phyloP scores from a whole-genome alignment of 768 basidiomycete species.

The Hortiboletus campestris region DNA sequence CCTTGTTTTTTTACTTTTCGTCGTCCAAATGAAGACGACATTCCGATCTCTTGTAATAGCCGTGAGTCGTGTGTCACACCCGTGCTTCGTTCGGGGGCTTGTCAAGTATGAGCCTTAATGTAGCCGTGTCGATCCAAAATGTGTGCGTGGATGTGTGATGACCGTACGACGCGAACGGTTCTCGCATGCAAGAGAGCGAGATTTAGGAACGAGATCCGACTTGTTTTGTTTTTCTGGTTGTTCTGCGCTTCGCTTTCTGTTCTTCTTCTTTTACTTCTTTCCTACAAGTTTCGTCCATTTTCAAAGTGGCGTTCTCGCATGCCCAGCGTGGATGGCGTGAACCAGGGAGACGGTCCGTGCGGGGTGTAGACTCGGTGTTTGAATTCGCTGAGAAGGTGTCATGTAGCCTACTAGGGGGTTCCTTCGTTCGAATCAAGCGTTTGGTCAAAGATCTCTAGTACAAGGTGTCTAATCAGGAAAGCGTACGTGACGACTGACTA shows the following conservation, averaged over 20 bases:
- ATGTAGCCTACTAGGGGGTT: too few species aligned
- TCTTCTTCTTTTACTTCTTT: neutral
- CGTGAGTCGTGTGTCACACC: neutral
- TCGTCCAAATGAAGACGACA: neutral
- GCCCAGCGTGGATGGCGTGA: neutral
- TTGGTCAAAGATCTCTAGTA: neutral
- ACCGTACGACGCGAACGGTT: neutral
- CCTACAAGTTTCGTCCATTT: neutral
- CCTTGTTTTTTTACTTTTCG: constrained; percentile 23
- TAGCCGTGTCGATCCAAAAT: constrained; percentile 11
- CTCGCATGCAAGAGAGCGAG: neutral
- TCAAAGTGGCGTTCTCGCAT: neutral
- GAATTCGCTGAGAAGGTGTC: too few species aligned
- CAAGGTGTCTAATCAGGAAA: constrained; percentile 6
- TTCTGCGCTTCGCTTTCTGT: neutral
- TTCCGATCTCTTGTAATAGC: constrained; percentile 2
- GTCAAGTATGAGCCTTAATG: neutral
- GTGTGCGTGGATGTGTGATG: neutral
- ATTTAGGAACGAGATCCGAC: constrained; percentile 20
- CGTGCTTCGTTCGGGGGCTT: neutral
- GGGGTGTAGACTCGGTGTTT: neutral
- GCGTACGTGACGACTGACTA: neutral
- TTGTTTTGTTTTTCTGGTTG: neutral
- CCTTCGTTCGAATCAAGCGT: neutral
- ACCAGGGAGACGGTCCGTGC: neutral